phyloP scores from a whole-genome alignment of 225 moss, liverwort and hornwort species.

The Thuidium tamariscinum region DNA sequence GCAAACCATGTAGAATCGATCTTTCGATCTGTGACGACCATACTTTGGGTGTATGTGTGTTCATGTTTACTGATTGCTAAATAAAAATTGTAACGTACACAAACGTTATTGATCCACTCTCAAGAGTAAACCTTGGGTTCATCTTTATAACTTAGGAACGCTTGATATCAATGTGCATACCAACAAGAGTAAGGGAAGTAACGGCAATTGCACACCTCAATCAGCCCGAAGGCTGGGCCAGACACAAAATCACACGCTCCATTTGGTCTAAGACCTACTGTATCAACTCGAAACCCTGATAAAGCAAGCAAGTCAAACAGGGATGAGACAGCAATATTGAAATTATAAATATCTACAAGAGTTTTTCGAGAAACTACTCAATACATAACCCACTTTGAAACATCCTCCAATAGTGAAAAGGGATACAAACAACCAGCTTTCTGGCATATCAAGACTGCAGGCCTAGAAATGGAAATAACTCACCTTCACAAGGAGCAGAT shows the following conservation, averaged over 20 bases:
- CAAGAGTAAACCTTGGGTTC: background rate
- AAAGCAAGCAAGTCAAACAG: background rate
- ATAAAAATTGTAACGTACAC: background rate
- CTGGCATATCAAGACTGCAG: background rate
- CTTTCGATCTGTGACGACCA: background rate
- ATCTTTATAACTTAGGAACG: background rate
- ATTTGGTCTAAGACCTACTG: constrained; percentile 55
- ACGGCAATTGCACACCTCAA: constrained; percentile 46
- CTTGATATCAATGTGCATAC: background rate
- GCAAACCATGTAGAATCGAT: background rate
- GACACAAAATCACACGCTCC: constrained; percentile 81
- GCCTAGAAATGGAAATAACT: background rate
- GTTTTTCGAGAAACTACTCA: background rate
- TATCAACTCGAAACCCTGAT: constrained; percentile 70
- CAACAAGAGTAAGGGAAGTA: background rate
- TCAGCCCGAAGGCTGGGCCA: constrained; percentile 78
- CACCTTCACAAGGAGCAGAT: constrained; percentile 57
- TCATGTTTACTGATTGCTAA: background rate
- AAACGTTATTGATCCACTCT: background rate
- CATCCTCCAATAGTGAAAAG: background rate
- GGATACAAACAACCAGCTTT: background rate
- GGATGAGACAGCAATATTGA: background rate
- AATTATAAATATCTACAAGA: background rate
- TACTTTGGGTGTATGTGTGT: background rate
- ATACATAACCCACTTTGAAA: background rate